Evolutionary conservation across 306 rosid species (phyloP).

Genomic region (Vigna nakashimae): DNA sequence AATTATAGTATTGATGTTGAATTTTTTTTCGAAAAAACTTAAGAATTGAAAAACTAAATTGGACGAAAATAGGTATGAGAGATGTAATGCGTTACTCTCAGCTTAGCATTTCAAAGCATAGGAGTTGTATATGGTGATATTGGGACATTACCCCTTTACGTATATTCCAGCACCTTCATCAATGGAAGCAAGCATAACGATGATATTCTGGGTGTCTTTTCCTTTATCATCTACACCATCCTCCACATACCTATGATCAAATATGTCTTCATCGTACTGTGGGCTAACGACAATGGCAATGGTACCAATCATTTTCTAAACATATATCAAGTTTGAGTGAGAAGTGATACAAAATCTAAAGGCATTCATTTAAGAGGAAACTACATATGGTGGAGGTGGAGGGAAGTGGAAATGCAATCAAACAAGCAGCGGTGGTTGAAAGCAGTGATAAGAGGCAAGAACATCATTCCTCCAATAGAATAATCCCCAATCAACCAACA

Average conservation of each 20-base stretch:
- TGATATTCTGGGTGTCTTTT: slow-evolving; percentile 68
- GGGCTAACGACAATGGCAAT: slow-evolving; percentile 86
- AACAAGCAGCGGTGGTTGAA: too few species aligned
- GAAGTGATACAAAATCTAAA: slow-evolving; percentile 68
- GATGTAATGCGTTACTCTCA: slow-evolving; percentile 42
- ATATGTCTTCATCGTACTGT: slow-evolving; percentile 73
- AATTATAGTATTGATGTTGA: too few species aligned
- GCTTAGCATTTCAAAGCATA: slow-evolving; percentile 80
- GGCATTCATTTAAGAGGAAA: slow-evolving; percentile 55
- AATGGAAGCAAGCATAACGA: slow-evolving; percentile 39
- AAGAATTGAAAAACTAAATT: too few species aligned
- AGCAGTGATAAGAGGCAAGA: too few species aligned
- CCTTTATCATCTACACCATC: slow-evolving; percentile 79
- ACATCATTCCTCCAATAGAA: too few species aligned
- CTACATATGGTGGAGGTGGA: slow-evolving; percentile 31
- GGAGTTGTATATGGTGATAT: slow-evolving; percentile 90
- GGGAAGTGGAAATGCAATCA: too few species aligned
- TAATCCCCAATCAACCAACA: slow-evolving; percentile 5
- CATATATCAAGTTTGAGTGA: slow-evolving; percentile 53
- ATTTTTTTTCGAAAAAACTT: too few species aligned
- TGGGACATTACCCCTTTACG: slow-evolving; percentile 90
- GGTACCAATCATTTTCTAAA: slow-evolving; percentile 41
- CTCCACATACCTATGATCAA: slow-evolving; percentile 68
- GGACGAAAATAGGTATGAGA: too few species aligned
- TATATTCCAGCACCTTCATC: slow-evolving; percentile 59